These are phyloP conservation scores for Pelagomonas calceolata DNA, from an alignment of 108 stramenopile species.

Conservation along the genomic window DNA sequence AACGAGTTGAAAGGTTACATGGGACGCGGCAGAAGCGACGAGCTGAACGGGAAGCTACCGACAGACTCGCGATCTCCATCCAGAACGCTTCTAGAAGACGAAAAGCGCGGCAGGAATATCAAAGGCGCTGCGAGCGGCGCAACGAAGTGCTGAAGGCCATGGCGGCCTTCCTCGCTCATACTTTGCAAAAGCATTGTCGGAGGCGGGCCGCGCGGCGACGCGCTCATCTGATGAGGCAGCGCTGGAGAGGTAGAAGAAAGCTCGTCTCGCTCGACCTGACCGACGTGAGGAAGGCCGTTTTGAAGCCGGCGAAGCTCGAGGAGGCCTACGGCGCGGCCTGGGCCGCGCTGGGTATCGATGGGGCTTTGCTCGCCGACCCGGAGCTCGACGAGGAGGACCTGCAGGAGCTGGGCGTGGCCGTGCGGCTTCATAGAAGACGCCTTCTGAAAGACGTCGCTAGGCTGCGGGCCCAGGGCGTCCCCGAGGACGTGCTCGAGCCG, in stretches of 20 bases:
- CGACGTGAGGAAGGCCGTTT: not conserved
- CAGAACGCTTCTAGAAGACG: too few relatives aligned
- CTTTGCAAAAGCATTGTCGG: too few relatives aligned
- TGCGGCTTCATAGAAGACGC: not conserved
- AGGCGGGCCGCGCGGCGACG: too few relatives aligned
- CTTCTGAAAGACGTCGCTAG: not conserved
- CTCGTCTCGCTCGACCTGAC: not conserved
- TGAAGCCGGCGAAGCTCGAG: not conserved
- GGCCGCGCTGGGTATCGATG: not conserved
- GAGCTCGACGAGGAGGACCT: not conserved
- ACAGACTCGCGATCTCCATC: too few relatives aligned
- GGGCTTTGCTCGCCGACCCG: not conserved
- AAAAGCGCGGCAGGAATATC: too few relatives aligned
- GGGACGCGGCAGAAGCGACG: too few relatives aligned
- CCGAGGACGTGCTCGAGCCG: not conserved
- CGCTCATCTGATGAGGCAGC: too few relatives aligned
- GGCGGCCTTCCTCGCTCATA: too few relatives aligned
- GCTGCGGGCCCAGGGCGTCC: not conserved
- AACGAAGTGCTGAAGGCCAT: too few relatives aligned
- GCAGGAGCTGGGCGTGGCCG: not conserved
- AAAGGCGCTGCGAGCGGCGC: too few relatives aligned
- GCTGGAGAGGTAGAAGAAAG: not conserved
- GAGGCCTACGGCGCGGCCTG: not conserved
- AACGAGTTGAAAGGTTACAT: too few relatives aligned
- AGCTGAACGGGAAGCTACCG: too few relatives aligned